phyloP scores from a whole-genome alignment of 139 green algal species.

The Spirogloea muscicola region DNA sequence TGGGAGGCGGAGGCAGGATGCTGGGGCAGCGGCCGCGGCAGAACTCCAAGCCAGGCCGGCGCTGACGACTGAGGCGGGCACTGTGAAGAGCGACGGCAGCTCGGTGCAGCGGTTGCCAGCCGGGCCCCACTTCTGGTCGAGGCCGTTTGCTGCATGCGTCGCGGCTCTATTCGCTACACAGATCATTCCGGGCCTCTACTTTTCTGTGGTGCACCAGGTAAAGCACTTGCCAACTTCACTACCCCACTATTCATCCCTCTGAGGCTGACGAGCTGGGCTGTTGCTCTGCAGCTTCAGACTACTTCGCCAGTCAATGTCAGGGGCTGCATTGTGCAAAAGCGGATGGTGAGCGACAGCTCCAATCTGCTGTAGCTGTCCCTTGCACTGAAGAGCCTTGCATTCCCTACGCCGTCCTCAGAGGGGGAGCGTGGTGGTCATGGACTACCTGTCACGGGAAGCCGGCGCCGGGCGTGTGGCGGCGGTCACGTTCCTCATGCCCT shows the following conservation, averaged over 20 bases:
- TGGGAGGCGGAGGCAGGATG: too few species aligned
- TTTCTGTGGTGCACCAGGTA: conserved; percentile 22
- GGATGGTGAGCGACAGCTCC: too few species aligned
- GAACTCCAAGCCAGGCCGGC: too few species aligned
- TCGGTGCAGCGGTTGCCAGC: background rate
- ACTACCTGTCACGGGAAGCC: conserved; percentile 4
- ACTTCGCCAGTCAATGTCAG: too few species aligned
- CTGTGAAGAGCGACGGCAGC: background rate
- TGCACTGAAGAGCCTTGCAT: too few species aligned
- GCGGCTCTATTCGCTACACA: conserved; percentile 12
- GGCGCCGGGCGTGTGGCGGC: background rate
- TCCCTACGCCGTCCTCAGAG: too few species aligned
- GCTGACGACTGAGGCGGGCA: background rate
- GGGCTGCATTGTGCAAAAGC: too few species aligned
- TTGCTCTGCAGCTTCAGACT: too few species aligned
- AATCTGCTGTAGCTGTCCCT: too few species aligned
- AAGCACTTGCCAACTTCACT: too few species aligned
- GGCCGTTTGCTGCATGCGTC: background rate
- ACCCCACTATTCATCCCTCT: too few species aligned
- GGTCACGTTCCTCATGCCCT: conserved; percentile 24
- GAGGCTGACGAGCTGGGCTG: too few species aligned
- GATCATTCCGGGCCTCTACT: conserved; percentile 13
- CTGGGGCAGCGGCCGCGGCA: background rate
- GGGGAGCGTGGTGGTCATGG: background rate
- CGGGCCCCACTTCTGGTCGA: background rate